A percentile compares a stretch with the other conserved stretches of the same genome.
phyloP scores from a whole-genome alignment of 495 filamentous ascomycete species.

The Astrocystis sublimbata region DNA sequence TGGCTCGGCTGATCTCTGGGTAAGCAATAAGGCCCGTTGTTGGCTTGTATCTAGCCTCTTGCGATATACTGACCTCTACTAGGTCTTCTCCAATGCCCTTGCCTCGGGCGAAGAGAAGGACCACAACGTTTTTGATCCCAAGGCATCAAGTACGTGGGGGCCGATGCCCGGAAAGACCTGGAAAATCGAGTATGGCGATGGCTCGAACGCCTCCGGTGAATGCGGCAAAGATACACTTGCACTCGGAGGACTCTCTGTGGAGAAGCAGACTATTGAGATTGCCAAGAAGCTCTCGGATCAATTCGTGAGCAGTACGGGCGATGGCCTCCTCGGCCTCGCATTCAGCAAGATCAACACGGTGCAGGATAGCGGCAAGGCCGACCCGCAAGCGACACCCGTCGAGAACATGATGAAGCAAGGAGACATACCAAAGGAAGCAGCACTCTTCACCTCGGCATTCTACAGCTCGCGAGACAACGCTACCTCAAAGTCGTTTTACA shows the following conservation, averaged over 20 bases:
- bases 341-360: conserved; percentile 73
- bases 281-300: conserved; percentile 63
- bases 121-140: conserved; percentile 58
- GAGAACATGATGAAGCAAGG: conserved; percentile 73
- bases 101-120: conserved; percentile 35
- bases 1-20: conserved; percentile 77
- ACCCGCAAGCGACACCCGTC: conserved; percentile 66
- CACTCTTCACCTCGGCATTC: conserved; percentile 76
- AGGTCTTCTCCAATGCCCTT: conserved; percentile 66
- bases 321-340: conserved; percentile 74
- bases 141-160: conserved; percentile 65
- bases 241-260: conserved; percentile 67
- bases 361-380: conserved; percentile 42
- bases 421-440: conserved; percentile 60
- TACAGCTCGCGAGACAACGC: conserved; percentile 62
- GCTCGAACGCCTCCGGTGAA: conserved; percentile 66
- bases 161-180: conserved; percentile 52
- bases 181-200: conserved; percentile 75
- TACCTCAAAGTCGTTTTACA: conserved; percentile 69
- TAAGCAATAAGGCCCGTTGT: conserved; percentile 37
- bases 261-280: conserved; percentile 69
- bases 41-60: not conserved
- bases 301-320: conserved; percentile 61
- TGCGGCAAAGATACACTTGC: conserved; percentile 70
- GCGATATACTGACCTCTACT: conserved; percentile 19